Base-by-base conservation (phyloP, 768 basidiomycete species). In the Trametes gibbosa region DNA sequence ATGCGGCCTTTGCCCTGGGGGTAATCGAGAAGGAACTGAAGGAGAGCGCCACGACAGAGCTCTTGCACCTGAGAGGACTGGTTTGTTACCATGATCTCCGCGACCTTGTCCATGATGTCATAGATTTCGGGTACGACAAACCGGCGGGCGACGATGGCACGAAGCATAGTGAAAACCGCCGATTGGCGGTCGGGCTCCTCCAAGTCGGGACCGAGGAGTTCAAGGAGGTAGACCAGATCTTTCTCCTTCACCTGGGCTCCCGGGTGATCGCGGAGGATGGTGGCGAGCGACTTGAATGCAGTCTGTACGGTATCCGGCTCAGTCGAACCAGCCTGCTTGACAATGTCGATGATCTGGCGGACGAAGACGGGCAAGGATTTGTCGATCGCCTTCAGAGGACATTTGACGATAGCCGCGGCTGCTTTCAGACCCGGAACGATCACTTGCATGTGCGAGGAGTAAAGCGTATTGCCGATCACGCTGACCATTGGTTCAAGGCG, bases 121-220 rank as follows among this genome's bases (percentile, higher is more conserved):
- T 99, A 99, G 50, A 99, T 89, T 73, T 98, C 97, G 0, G 92
- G 92, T 0, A 96, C 92, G 32, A 98, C 86, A 62, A 98, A 90
- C 69, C 91, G 92, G 32, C 95, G 85, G 5, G 88, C 82, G 16
- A 98, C 86, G 64, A 98, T 93, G 24, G 95, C 90, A 10, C 93
- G 88, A 16, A 99, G 82, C 65, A 98, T 82, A 1, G 89, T 76
- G 71, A 99, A 98, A 8, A 92, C 89, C 9, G 92, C 81, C 3
- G 82, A 83, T 72, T 99, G 97, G 6, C 93, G 85, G 13, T 79
- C 79, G 0, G 90, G 85, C 34, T 98, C 96, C 71, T 98, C 95
- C 9, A 99, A 75, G 69, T 98, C 95, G 0, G 96, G 95, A 0
- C 84, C 73, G 37, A 98, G 77, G 42, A 98, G 79, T 68, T 93